phyloP scores from a whole-genome alignment of 306 rosid species.

The Carpinus fangiana region DNA sequence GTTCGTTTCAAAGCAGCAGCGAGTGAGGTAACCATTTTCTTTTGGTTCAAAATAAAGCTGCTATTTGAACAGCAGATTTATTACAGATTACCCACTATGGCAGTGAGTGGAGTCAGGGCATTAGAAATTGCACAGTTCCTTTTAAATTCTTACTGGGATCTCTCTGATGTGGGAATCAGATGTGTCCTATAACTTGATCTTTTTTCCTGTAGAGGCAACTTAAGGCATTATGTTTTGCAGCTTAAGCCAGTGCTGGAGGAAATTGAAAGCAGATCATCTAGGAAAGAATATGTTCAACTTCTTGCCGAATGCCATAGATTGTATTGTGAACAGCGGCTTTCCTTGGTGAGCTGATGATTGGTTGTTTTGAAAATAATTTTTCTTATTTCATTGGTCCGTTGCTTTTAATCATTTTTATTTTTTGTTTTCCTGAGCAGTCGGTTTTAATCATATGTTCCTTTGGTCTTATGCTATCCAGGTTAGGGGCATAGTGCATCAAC shows the following conservation, averaged over 20 bases:
- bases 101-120: not conserved
- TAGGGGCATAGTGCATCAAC: slow-evolving; percentile 80
- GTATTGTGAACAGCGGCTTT: slow-evolving; percentile 92
- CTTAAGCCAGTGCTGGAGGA: slow-evolving; percentile 88
- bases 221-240: slow-evolving; percentile 51
- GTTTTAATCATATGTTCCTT: slow-evolving; percentile 17
- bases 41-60: slow-evolving; percentile 15
- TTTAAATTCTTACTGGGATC: slow-evolving; percentile 21
- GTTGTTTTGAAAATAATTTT: slow-evolving; percentile 33
- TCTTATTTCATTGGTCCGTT: not conserved
- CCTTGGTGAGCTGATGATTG: slow-evolving; percentile 71
- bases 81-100: slow-evolving; percentile 13
- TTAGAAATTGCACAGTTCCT: slow-evolving; percentile 4
- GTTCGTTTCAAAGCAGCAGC: slow-evolving; percentile 99
- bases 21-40: slow-evolving; percentile 64
- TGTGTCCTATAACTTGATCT: slow-evolving; percentile 4
- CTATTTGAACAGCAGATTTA: slow-evolving; percentile 15
- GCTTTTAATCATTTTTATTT: not conserved
- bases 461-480: slow-evolving; percentile 54
- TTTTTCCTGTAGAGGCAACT: slow-evolving; percentile 24
- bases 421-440: not conserved
- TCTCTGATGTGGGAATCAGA: not conserved
- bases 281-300: slow-evolving; percentile 89
- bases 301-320: slow-evolving; percentile 93
- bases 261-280: slow-evolving; percentile 91